Base-by-base conservation (phyloP, 331 rosid species). In the Acacia concinna region DNA sequence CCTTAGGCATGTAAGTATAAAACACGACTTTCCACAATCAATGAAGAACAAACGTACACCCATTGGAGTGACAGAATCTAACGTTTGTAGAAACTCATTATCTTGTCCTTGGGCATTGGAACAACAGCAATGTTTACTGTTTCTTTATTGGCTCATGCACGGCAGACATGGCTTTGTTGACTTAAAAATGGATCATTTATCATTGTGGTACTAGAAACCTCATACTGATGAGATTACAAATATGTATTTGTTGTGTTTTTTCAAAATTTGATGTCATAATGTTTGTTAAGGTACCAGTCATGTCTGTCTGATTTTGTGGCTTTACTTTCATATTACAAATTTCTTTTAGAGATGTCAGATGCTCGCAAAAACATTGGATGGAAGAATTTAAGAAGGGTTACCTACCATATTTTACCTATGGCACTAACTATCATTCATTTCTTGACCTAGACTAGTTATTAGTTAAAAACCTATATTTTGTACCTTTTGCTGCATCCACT, bases 401-500 rank as follows among this genome's bases (percentile, higher is more conserved):
- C 35, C 11, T 68, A 20, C 46, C 35, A 40, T 25, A 1, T 9
- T 37, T 31, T 60, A 57, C 34, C 34, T 46, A 21, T 21, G 77
- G 15, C 23, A 20, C 46, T 34, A 43, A 62, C 17, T 7, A 30
- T 13, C 3, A 1, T 5, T 15, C 44, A 5, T 68, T 27, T 17
- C 37, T 37, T 78, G 68, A 27, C 21, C 18, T 23, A 20, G 40
- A 38, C 38, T 40, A 31, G 6, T 38, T 40, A 57, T 38, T 30
- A 57, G 71, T 66, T 21, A 31, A 63, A 73, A 64, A 28, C 51
- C 78, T 18, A 49, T 17, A 49, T 17, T 32, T 74, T 9, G 71
- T 82, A 94, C 97, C 98, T 88, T 94, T 94, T 68, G 97, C 97
- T 77, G 98, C 97, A 86, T 94, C 98, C 17, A 91, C 90, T 41